A percentile compares a stretch with the other conserved stretches of the same genome.
Evolutionary conservation across 306 rosid genomes (phyloP).

Genomic region (Acacia melanoxylon): DNA sequence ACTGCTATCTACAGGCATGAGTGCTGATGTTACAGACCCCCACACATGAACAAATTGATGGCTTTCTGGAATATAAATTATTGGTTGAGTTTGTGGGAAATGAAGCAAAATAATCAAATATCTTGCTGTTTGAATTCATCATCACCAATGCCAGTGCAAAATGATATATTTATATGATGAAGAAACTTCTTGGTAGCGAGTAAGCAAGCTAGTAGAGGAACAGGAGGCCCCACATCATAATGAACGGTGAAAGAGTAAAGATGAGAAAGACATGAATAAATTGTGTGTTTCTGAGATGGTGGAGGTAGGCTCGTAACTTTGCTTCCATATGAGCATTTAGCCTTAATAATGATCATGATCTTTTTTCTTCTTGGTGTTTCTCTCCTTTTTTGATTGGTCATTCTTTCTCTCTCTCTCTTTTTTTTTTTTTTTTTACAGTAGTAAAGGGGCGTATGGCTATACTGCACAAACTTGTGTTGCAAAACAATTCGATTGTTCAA

Average conservation of each 20-base stretch:
- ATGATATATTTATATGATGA: neutral
- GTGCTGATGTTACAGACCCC: slow-evolving; percentile 26
- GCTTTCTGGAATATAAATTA: slow-evolving; percentile 9
- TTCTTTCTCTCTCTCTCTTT: no score
- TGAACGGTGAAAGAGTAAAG: neutral
- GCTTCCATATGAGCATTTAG: neutral
- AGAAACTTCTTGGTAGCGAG: neutral
- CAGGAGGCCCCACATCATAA: neutral
- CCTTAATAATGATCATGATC: neutral
- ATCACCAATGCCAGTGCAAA: neutral
- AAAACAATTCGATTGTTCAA: neutral
- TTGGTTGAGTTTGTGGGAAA: slow-evolving; percentile 9
- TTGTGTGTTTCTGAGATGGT: neutral
- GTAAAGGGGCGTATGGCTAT: neutral
- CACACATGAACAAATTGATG: slow-evolving; percentile 13
- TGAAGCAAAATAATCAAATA: slow-evolving; percentile 11
- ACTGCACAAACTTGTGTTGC: neutral
- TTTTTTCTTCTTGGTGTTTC: neutral
- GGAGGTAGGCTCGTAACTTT: neutral
- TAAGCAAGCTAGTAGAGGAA: neutral
- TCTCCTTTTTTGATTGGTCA: neutral
- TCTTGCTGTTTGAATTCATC: neutral
- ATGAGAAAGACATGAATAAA: slow-evolving; percentile 9
- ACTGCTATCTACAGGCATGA: slow-evolving; percentile 48
- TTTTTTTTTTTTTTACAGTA: neutral